Evolutionary conservation across 1,284 basidiomycete species (phyloP).

Genomic region (Puccinia coronata): DNA sequence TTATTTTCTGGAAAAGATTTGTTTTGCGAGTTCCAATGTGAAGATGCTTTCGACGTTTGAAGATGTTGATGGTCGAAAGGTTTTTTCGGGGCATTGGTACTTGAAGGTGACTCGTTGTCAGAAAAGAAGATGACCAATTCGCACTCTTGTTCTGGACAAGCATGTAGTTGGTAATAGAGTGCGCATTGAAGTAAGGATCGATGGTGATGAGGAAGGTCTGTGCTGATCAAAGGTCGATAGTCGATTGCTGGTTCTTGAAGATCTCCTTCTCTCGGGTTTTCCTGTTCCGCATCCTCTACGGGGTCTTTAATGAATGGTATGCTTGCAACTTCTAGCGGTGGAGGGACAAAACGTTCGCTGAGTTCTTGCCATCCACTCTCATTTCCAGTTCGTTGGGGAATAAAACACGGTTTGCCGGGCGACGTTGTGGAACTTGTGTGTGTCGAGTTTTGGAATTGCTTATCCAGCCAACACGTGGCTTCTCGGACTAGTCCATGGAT

Average conservation of each 20-base stretch:
- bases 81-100: no score
- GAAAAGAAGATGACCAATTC: conserved; percentile 16
- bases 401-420: neutral
- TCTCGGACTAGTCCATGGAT: conserved; percentile 34
- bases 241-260: neutral
- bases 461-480: conserved; percentile 40
- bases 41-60: no score
- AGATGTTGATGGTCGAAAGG: neutral
- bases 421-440: neutral
- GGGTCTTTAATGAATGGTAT: no score
- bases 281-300: no score
- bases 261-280: neutral
- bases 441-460: conserved; percentile 36
- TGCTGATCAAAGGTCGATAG: neutral
- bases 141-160: neutral
- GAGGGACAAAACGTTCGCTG: conserved; percentile 8
- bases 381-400: conserved; percentile 35
- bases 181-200: conserved; percentile 37
- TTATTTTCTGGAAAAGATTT: neutral
- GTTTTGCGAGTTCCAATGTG: no score
- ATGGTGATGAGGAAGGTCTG: conserved; percentile 31
- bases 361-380: conserved; percentile 28
- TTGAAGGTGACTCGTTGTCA: no score
- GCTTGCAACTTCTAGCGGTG: no score
- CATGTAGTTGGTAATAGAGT: conserved; percentile 31